These are phyloP conservation scores for Guillardia theta DNA, from an alignment of 78 protist species.

Conservation along the genomic window DNA sequence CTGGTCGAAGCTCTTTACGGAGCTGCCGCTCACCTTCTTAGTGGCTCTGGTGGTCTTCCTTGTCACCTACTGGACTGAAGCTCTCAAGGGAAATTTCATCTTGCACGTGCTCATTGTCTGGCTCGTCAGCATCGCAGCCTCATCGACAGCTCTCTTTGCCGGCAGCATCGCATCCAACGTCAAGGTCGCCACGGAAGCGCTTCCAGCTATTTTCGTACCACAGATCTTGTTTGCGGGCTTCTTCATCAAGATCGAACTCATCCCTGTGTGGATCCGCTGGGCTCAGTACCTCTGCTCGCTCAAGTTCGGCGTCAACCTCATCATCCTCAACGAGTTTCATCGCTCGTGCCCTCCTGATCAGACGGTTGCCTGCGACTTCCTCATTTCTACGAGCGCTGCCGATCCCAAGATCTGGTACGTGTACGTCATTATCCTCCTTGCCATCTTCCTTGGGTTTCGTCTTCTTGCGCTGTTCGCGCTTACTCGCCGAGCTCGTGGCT, in stretches of 20 bases:
- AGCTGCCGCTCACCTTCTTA: neutral
- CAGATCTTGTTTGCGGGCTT: constrained; percentile 62
- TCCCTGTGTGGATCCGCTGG: constrained; percentile 63
- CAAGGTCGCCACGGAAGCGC: neutral
- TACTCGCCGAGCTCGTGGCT: too few species aligned
- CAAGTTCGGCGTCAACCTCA: constrained; percentile 54
- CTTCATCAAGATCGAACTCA: constrained; percentile 15
- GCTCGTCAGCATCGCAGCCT: neutral
- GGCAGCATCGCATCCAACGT: neutral
- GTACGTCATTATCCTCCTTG: too few species aligned
- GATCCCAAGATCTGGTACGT: too few species aligned
- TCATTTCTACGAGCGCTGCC: too few species aligned
- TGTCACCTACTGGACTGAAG: neutral
- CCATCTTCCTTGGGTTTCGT: too few species aligned
- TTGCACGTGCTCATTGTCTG: neutral
- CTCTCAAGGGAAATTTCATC: constrained; percentile 12
- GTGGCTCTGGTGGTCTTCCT: neutral
- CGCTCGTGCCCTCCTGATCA: too few species aligned
- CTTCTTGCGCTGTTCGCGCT: too few species aligned
- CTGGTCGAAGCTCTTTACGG: neutral
- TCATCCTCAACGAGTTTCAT: constrained; percentile 17
- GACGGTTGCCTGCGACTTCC: too few species aligned
- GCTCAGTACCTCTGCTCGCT: constrained; percentile 55
- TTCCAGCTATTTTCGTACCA: too few species aligned
- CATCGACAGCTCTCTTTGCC: constrained; percentile 49